Base-by-base conservation (phyloP, 2,329 filamentous ascomycete species). In the Dothidotthia symphoricarpi region DNA sequence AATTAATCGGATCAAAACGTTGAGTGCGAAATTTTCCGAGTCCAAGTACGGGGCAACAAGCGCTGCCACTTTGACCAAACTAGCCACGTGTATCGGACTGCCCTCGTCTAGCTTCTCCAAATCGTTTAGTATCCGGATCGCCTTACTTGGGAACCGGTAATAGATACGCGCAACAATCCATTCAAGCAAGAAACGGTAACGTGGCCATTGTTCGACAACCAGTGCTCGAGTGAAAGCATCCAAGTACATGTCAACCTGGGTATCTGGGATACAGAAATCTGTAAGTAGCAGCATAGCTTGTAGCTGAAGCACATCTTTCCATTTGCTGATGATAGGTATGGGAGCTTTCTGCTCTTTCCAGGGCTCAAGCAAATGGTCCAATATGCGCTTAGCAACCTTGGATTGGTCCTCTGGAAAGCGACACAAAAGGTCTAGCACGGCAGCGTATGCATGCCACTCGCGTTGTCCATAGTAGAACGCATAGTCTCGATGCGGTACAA, bases 301-400 rank as follows among this genome's bases (percentile, higher is more conserved):
- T 8, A 75, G 53, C 39, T 75, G 73, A n/a, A 72, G 44, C 0
- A 68, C 65, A n/a, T 67, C 64, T 47, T 76, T 76, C 71, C 71
- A 75, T 31, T 68, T 67, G 41, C 61, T 69, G 26, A 74, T 68
- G 24, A 70, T 67, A 3, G 69, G 69, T 8, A 69, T 55, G 3
- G 71, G 68, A 9, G 58, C 47, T 43, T 66, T 69, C 42, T 75
- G 73, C 10, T 52, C 49, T 14, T 53, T 51, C 72, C 73, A 76
- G 8, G 66, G 69, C 17, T 70, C 46, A 3, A 73, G 38, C 1
- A 74, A 39, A 4, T 46, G 45, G n/a, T 58, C 36, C 7, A 73
- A 47, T 1, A 73, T 50, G 2, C 46, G 35, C 34, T 47, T 52
- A 9, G 55, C 54, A 15, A 61, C 36, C 3, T 31, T 25, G 2